Conservation (phyloP, 257 asterid species). For the Nemophila menziesii region DNA sequence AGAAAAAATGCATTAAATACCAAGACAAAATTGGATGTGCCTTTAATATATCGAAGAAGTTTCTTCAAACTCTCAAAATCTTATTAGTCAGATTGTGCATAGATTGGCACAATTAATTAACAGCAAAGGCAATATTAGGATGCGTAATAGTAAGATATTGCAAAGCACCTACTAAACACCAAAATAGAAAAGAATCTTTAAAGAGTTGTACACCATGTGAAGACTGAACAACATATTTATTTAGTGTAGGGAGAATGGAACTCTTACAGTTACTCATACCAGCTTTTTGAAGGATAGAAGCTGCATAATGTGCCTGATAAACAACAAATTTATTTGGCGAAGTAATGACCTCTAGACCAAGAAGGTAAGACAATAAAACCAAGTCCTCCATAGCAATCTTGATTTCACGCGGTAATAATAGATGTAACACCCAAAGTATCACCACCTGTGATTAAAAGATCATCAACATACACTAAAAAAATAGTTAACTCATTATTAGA, state of each 20-base stretch:
- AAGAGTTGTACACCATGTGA: neutral
- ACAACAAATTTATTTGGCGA: neutral
- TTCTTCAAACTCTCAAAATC: too few species aligned
- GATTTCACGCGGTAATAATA: neutral
- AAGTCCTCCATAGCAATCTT: neutral
- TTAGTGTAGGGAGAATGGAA: neutral
- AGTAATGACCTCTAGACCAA: neutral
- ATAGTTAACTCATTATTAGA: neutral
- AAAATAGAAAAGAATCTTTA: neutral
- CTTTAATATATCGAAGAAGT: too few species aligned
- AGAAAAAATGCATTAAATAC: too few species aligned
- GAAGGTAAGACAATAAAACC: neutral
- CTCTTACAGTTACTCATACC: neutral
- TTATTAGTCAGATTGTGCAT: too few species aligned
- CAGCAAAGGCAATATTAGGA: too few species aligned
- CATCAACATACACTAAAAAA: neutral
- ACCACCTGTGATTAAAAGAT: neutral
- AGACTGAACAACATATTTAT: too few species aligned
- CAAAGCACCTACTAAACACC: neutral
- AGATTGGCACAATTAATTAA: too few species aligned
- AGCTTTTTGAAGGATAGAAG: neutral
- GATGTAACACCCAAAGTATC: neutral
- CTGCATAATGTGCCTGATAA: neutral
- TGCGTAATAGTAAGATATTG: too few species aligned
- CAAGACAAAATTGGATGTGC: too few species aligned